A percentile compares a stretch with the other conserved stretches of the same genome.
phyloP scores from a whole-genome alignment of 345 rosid genomes.

The Eucalyptus sp. region DNA sequence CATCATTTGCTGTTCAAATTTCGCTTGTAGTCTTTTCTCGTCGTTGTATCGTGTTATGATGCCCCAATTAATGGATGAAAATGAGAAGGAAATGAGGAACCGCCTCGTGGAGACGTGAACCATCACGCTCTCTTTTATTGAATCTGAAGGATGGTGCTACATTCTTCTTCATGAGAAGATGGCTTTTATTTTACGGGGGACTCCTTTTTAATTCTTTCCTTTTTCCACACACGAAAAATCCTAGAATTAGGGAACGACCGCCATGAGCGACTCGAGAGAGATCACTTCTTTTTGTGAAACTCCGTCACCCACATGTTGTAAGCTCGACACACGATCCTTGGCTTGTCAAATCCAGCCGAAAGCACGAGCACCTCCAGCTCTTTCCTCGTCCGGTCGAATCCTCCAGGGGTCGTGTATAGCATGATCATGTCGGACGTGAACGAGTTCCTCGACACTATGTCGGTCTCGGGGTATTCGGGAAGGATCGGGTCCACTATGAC shows the following conservation, averaged over 20 bases:
- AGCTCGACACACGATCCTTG: not conserved
- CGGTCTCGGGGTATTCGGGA: constrained; percentile 8
- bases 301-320: not conserved
- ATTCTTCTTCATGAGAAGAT: not conserved
- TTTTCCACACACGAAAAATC: not conserved
- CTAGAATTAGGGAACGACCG: not conserved
- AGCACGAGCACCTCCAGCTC: constrained; percentile 28
- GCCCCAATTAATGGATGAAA: not conserved
- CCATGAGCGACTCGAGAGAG: not conserved
- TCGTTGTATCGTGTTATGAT: not conserved
- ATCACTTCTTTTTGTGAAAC: not conserved
- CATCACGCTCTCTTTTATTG: not conserved
- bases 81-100: not conserved
- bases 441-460: constrained; percentile 12
- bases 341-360: constrained; percentile 17
- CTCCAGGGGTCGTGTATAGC: constrained; percentile 28
- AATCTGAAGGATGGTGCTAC: not conserved
- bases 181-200: not conserved
- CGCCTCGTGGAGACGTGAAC: not conserved
- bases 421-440: constrained; percentile 26
- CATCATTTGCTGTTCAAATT: not conserved
- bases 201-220: not conserved
- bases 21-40: not conserved
- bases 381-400: constrained; percentile 24
- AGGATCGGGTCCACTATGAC: constrained; percentile 26